These are phyloP conservation scores for Crucibulum laeve DNA, from an alignment of 768 basidiomycete genomes.

Conservation along the genomic window DNA sequence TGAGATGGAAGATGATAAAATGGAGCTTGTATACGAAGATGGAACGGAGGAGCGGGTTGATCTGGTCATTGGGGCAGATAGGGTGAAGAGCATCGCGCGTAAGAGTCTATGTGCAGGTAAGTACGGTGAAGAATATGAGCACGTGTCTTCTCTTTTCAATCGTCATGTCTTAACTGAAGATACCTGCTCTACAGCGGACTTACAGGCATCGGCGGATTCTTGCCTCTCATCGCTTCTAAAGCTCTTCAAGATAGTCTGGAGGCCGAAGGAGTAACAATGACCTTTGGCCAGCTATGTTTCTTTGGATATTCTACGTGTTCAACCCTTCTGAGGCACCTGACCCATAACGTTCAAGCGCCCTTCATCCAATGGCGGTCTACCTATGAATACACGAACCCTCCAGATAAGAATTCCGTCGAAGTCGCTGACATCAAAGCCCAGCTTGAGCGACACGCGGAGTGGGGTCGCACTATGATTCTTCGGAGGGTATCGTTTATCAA, in stretches of 20 bases:
- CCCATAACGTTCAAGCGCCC: constrained; percentile 1
- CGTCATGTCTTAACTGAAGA: background rate
- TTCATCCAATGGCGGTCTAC: constrained; percentile 38
- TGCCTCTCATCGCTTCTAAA: constrained; percentile 21
- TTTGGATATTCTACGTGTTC: constrained; percentile 29
- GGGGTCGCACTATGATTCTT: constrained; percentile 29
- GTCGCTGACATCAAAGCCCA: constrained; percentile 14
- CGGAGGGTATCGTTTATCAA: constrained; percentile 12
- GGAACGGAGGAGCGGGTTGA: constrained; percentile 27
- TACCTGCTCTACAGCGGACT: constrained; percentile 19
- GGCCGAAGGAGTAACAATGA: constrained; percentile 28
- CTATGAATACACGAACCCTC: constrained; percentile 24
- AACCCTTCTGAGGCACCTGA: constrained; percentile 6
- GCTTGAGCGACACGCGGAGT: constrained; percentile 23
- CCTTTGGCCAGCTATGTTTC: constrained; percentile 32
- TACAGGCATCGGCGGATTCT: constrained; percentile 34
- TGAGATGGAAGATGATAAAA: too few relatives aligned
- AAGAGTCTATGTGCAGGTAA: constrained; percentile 23
- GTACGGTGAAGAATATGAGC: constrained; percentile 14
- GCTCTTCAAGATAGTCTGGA: constrained; percentile 21
- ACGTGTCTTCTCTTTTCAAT: constrained; percentile 3
- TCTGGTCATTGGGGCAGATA: constrained; percentile 36
- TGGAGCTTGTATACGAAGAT: constrained; percentile 20
- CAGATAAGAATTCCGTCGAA: constrained; percentile 18
- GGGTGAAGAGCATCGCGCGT: constrained; percentile 30